A percentile compares a stretch with the other conserved stretches of the same genome.
phyloP scores from a whole-genome alignment of 805 yeast genomes.

The Lipomyces yamanashiensis region DNA sequence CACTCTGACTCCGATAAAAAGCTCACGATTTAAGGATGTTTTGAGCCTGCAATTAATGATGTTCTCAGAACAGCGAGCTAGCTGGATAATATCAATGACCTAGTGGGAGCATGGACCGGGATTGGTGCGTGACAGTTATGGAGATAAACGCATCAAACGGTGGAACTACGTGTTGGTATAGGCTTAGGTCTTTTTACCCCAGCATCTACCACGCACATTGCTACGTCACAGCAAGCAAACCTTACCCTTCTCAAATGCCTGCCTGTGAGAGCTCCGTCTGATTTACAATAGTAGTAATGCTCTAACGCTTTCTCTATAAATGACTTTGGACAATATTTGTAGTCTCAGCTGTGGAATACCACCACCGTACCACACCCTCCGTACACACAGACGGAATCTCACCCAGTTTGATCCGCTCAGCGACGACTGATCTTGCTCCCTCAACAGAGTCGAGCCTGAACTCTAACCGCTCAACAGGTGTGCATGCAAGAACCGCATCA shows the following conservation, averaged over 20 bases:
- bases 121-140: neutral
- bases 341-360: slow-evolving; percentile 15
- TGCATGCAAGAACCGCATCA: slow-evolving; percentile 25
- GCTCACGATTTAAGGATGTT: too few species aligned
- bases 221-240: too few species aligned
- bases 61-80: too few species aligned
- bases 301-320: neutral
- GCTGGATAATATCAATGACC: too few species aligned
- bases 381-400: slow-evolving; percentile 29
- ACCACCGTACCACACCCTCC: slow-evolving; percentile 25
- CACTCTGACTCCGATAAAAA: too few species aligned
- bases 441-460: slow-evolving; percentile 17
- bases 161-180: neutral
- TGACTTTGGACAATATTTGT: neutral
- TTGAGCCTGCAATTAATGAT: too few species aligned
- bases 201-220: neutral
- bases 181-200: neutral
- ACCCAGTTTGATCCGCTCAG: slow-evolving; percentile 17
- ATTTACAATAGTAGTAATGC: neutral
- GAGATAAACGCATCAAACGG: neutral
- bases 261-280: too few species aligned
- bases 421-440: slow-evolving; percentile 5
- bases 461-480: slow-evolving; percentile 10
- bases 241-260: too few species aligned
- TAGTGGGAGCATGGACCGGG: too few species aligned